phyloP scores from a whole-genome alignment of 257 asterid species.

The Eucommia ulmoides region DNA sequence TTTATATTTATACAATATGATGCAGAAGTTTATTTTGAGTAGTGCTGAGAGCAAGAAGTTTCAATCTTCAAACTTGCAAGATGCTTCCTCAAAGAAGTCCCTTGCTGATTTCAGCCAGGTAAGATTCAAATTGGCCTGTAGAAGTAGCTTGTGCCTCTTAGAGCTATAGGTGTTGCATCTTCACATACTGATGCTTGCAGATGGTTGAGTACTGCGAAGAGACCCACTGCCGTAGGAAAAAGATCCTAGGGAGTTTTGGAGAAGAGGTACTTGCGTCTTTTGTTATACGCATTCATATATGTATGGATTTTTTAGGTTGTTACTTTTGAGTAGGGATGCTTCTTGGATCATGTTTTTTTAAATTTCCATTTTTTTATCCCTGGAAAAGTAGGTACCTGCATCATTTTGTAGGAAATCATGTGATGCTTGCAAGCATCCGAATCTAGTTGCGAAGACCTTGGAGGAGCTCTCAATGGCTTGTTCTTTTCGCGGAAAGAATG shows the following conservation, averaged over 20 bases:
- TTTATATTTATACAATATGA: too few species aligned
- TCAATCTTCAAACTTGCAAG: constrained; percentile 42
- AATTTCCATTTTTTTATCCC: neutral
- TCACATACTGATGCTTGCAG: constrained; percentile 25
- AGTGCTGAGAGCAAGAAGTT: constrained; percentile 50
- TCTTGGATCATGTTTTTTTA: neutral
- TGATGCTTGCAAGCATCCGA: constrained; percentile 76
- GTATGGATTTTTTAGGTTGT: constrained; percentile 10
- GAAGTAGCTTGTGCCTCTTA: constrained; percentile 2
- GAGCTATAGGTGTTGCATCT: too few species aligned
- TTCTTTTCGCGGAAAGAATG: constrained; percentile 36
- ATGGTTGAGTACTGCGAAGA: constrained; percentile 83
- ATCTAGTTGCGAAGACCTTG: constrained; percentile 55
- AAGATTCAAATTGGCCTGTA: neutral
- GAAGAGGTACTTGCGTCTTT: constrained; percentile 48
- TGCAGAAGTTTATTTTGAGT: constrained; percentile 73
- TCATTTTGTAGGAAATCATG: constrained; percentile 70
- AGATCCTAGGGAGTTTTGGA: constrained; percentile 83
- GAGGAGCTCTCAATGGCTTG: constrained; percentile 52
- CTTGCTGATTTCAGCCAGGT: constrained; percentile 63
- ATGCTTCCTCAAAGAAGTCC: constrained; percentile 54
- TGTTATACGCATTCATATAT: constrained; percentile 4
- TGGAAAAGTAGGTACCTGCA: constrained; percentile 45
- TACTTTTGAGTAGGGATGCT: constrained; percentile 1
- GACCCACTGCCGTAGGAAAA: constrained; percentile 81